Evolutionary conservation across 768 basidiomycete genomes (phyloP).

Genomic region (Scleroderma citrinum): DNA sequence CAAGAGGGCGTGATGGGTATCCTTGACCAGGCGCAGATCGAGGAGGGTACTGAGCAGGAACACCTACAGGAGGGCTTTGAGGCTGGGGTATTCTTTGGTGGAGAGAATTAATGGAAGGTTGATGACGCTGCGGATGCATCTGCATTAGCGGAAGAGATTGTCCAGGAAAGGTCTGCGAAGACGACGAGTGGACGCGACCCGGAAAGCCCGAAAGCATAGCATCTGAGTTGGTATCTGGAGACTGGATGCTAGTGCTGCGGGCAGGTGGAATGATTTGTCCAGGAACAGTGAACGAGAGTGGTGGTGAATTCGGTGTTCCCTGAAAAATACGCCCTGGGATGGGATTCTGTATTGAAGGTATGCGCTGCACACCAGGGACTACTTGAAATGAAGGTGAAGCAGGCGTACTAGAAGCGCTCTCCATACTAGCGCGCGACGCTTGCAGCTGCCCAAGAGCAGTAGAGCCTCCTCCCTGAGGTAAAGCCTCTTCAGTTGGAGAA

Average conservation of each 20-base stretch:
- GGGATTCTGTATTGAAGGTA: slow-evolving; percentile 16
- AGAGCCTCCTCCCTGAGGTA: slow-evolving; percentile 4
- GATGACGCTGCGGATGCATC: slow-evolving; percentile 25
- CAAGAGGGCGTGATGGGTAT: slow-evolving; percentile 8
- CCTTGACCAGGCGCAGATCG: slow-evolving; percentile 8
- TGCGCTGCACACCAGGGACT: slow-evolving; percentile 8
- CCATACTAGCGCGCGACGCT: slow-evolving; percentile 2
- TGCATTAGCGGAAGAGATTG: slow-evolving; percentile 15
- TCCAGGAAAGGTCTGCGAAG: slow-evolving; percentile 4
- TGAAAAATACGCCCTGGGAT: slow-evolving; percentile 12
- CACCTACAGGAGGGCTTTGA: slow-evolving; percentile 11
- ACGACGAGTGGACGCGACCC: slow-evolving; percentile 11
- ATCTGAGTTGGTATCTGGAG: slow-evolving; percentile 19
- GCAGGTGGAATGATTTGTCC: slow-evolving; percentile 33
- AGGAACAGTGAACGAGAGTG: slow-evolving; percentile 31
- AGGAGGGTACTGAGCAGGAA: slow-evolving; percentile 14
- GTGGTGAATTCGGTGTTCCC: slow-evolving; percentile 10
- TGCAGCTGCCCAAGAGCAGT: slow-evolving; percentile 3
- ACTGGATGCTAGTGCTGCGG: slow-evolving; percentile 33
- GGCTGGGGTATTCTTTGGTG: slow-evolving; percentile 8
- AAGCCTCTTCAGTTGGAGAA: slow-evolving; percentile 1
- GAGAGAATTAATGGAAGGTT: slow-evolving; percentile 9
- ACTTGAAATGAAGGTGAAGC: slow-evolving; percentile 3
- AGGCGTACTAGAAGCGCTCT: slow-evolving; percentile 3
- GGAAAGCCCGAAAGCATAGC: slow-evolving; percentile 15